Base-by-base conservation (phyloP, 805 yeast genomes). In the Huiozyma naganishii region DNA sequence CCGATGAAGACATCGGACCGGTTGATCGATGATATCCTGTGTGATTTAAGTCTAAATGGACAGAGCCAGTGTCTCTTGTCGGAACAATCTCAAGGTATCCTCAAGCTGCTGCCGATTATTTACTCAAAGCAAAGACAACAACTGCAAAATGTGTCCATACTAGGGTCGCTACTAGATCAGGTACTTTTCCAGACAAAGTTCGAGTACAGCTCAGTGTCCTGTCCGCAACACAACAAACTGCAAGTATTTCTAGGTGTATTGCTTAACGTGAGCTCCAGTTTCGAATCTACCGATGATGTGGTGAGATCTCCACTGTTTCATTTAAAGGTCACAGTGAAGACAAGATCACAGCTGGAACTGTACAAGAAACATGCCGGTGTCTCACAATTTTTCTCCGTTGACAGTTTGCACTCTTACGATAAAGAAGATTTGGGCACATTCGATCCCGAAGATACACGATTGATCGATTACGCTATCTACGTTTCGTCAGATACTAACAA, bases 1-100 rank as follows among this genome's bases (percentile, higher is more conserved):
- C 64, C 64, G 5, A 76, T 76, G 62, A 83, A 83, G 52, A 81
- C 90, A 0, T 61, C 80, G 6, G 83, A 83, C 52, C 66, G 90
- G 43, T 66, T 83, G 17, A 52, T 82, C 23, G 87, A 80, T 56
- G 90, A 83, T 53, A 55, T 83, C 29, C 64, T 73, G 42, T 70
- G 67, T 29, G 74, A 70, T 46, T 55, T 72, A 7, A 48, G 61
- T 30, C 68, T 27, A 29, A 23, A 40, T 32, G 34, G 5, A 10
- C n/a, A 32, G 10, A 32, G n/a, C 34, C 23, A 17, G 23, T 17
- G 23, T 17, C 34, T 32, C 34, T 10, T 32, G 10, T 32, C 34
- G 3, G 34, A 32, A 32, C n/a, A 10, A n/a, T 32, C n/a, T 32
- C 34, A 32, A 32, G 66, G 70, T n/a, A 49, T 67, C 4, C 45